These are phyloP conservation scores for Picochlorum costavermella DNA, from an alignment of 139 green algal genomes.

Conservation along the genomic window DNA sequence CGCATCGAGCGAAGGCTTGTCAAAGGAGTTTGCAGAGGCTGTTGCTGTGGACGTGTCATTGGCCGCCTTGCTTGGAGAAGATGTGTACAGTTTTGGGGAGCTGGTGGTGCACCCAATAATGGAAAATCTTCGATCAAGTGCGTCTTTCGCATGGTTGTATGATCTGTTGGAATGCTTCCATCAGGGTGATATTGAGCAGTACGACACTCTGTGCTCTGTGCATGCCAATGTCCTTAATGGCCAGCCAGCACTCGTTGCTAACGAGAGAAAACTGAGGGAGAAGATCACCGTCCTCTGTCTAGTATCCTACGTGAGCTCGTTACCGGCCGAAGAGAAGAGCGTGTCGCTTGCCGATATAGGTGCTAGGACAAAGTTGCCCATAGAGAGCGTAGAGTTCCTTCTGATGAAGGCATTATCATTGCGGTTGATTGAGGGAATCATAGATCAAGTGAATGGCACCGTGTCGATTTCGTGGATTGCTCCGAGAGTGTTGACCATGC, in stretches of 20 bases:
- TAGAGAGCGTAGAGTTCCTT: slow-evolving; percentile 93
- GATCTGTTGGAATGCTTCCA: slow-evolving; percentile 84
- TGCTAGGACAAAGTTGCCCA: slow-evolving; percentile 72
- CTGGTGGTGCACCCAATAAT: slow-evolving; percentile 95
- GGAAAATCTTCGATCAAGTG: slow-evolving; percentile 51
- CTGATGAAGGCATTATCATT: slow-evolving; percentile 93
- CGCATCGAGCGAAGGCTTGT: slow-evolving; percentile 70
- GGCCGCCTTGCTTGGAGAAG: slow-evolving; percentile 88
- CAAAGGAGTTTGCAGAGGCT: slow-evolving; percentile 58
- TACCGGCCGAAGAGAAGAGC: slow-evolving; percentile 70
- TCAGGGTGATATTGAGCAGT: slow-evolving; percentile 80
- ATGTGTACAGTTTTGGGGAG: slow-evolving; percentile 96
- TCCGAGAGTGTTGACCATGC: slow-evolving; percentile 75
- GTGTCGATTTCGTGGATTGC: slow-evolving; percentile 86
- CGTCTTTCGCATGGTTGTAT: slow-evolving; percentile 70
- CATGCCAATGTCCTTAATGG: slow-evolving; percentile 72
- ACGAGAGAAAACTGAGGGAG: slow-evolving; percentile 79
- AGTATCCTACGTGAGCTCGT: slow-evolving; percentile 49
- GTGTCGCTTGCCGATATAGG: slow-evolving; percentile 65
- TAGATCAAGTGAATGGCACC: slow-evolving; percentile 73
- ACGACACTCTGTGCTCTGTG: slow-evolving; percentile 77
- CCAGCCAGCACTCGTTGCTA: slow-evolving; percentile 85
- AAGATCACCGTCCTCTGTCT: slow-evolving; percentile 92
- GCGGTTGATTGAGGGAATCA: slow-evolving; percentile 84
- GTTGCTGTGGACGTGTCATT: slow-evolving; percentile 91